A percentile compares a stretch with the other conserved stretches of the same genome.
Evolutionary conservation across 805 yeast genomes (phyloP).

Genomic region (Saturnispora halmiae): DNA sequence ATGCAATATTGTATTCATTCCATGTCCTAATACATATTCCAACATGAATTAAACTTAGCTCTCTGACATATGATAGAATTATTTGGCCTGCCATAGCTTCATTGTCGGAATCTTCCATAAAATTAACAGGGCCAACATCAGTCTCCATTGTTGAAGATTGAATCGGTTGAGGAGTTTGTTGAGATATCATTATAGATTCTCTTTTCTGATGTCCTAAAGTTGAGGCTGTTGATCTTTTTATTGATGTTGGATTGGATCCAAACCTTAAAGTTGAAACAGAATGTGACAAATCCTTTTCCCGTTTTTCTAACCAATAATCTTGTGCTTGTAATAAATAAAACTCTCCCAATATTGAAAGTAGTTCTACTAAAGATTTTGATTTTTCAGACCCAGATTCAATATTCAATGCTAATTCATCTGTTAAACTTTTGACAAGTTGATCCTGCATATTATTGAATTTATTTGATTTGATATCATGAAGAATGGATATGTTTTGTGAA

Average conservation of each 20-base stretch:
- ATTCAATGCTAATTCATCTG: slow-evolving; percentile 16
- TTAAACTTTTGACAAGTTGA: slow-evolving; percentile 15
- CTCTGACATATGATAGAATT: slow-evolving; percentile 10
- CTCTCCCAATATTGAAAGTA: slow-evolving; percentile 4
- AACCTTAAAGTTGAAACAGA: slow-evolving; percentile 8
- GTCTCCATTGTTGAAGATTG: not conserved
- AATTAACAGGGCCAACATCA: slow-evolving; percentile 5
- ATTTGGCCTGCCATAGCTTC: slow-evolving; percentile 9
- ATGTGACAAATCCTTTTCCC: slow-evolving; percentile 6
- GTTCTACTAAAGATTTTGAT: slow-evolving; percentile 5
- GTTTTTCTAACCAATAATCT: slow-evolving; percentile 4
- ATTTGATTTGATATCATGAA: slow-evolving; percentile 15
- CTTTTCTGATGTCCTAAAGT: slow-evolving; percentile 5
- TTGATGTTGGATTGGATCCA: slow-evolving; percentile 9
- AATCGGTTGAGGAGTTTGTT: slow-evolving; percentile 2
- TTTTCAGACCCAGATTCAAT: slow-evolving; percentile 14
- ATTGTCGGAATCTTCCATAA: slow-evolving; percentile 2
- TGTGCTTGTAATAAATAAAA: slow-evolving; percentile 2
- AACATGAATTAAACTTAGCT: slow-evolving; percentile 6
- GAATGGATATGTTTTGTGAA: slow-evolving; percentile 15
- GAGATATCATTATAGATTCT: slow-evolving; percentile 6
- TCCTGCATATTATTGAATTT: slow-evolving; percentile 21
- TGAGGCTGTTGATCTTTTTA: not conserved
- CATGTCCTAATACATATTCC: slow-evolving; percentile 7
- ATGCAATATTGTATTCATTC: slow-evolving; percentile 7